Evolutionary conservation across 2,329 filamentous ascomycete species (phyloP).

Genomic region (Sordariomycetes sp.): DNA sequence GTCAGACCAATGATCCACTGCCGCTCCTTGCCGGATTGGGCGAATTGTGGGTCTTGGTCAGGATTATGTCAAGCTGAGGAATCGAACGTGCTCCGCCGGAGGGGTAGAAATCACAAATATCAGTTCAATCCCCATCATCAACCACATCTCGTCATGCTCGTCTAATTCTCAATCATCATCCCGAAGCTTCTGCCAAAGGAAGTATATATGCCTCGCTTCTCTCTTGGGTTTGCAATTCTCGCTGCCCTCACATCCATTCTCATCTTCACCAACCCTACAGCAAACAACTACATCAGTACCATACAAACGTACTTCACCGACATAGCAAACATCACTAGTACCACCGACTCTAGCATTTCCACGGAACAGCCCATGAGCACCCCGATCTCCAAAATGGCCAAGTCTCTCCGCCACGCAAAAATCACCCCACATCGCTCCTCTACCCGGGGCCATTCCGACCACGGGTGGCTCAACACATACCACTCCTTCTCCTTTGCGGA

Average conservation of each 20-base stretch:
- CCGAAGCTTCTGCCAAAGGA: slow-evolving; percentile 12
- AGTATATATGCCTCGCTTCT: slow-evolving; percentile 30
- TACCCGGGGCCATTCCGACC: slow-evolving; percentile 66
- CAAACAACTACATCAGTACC: slow-evolving; percentile 10
- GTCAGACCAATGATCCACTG: too few species aligned
- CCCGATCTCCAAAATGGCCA: slow-evolving; percentile 44
- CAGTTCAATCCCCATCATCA: background rate
- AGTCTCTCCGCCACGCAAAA: slow-evolving; percentile 56
- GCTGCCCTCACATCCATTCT: slow-evolving; percentile 27
- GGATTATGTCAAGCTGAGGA: slow-evolving; percentile 5
- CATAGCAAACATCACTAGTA: slow-evolving; percentile 6
- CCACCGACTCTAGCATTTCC: slow-evolving; percentile 3
- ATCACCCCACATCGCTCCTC: slow-evolving; percentile 67
- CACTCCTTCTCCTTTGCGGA: slow-evolving; percentile 79
- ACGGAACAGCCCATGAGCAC: slow-evolving; percentile 22
- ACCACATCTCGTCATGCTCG: background rate
- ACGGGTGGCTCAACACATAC: slow-evolving; percentile 82
- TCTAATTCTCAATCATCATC: slow-evolving; percentile 6
- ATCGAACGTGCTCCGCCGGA: too few species aligned
- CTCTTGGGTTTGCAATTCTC: slow-evolving; percentile 22
- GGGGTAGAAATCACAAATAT: background rate
- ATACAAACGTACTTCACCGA: slow-evolving; percentile 3
- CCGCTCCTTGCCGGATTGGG: too few species aligned
- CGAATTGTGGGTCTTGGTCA: background rate
- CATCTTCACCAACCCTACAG: slow-evolving; percentile 14